Evolutionary conservation across 257 asterid species (phyloP), one percentile per base, ranked within the genome.

Genomic region (Solanum chiquidenum): DNA sequence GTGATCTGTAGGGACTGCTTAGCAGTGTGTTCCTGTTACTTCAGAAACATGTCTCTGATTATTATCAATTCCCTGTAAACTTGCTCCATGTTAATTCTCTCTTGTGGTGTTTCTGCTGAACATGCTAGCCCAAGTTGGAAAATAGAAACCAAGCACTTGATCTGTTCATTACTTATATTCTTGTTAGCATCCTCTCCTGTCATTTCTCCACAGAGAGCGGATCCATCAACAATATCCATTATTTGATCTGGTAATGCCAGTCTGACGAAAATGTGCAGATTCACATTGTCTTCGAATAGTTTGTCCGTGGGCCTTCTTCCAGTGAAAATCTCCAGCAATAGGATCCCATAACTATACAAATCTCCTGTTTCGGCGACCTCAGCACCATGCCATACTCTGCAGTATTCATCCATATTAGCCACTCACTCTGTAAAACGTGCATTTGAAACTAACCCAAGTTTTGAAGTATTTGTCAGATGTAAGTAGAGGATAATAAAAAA

Each of bases 241-340:
- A 82, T 83, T 68, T 66, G 89, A 13, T 88, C 91, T 44, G 91
- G 89, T 33, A 89, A 23, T 6, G 89, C 90, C 86, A 73, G 20
- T 69, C 88, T 87, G 27, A 88, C 89, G 25, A 85, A 90, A n/a
- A 87, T 85, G 74, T 88, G 90, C n/a, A 92, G 90, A 69, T 33
- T 88, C 89, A 87, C 21, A 73, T 40, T 72, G 84, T 83, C 90
- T 10, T 90, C 7, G 40, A 89, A 92, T 66, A 73, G 34, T 38
- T 79, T 29, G 80, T 90, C 86, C 1, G 90, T 86, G 23, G 92
- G 90, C 85, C 89, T 87, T 85, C 87, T 89, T 62, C 93, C 91
- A 1, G 93, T 91, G 83, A 91, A 83, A 31, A 87, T 89, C 83
- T 92, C 93, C 49, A 90, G 46, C 90, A 91, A 68, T 42, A 91